phyloP scores from a whole-genome alignment of 2,329 filamentous ascomycete genomes.

The Colletotrichum tropicicola region DNA sequence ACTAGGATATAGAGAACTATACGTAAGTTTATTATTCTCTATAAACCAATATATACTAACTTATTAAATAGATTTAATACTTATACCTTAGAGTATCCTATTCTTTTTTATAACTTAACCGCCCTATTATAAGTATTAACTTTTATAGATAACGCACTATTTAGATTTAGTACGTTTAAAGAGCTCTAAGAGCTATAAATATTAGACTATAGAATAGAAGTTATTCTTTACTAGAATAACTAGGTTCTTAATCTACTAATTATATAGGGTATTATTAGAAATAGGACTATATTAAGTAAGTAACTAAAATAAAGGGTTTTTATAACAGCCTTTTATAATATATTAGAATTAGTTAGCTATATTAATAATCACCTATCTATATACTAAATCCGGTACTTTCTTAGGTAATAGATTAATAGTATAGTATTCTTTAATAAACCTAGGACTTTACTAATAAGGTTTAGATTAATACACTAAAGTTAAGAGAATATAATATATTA shows the following conservation, averaged over 20 bases:
- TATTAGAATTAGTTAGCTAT: neutral
- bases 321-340: neutral
- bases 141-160: neutral
- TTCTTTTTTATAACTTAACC: neutral
- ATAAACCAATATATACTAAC: neutral
- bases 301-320: neutral
- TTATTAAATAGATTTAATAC: neutral
- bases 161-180: neutral
- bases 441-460: neutral
- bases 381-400: neutral
- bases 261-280: neutral
- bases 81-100: neutral
- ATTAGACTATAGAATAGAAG: neutral
- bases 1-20: constrained; percentile 26
- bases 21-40: too few species aligned
- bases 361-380: neutral
- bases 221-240: neutral
- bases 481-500: neutral
- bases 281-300: neutral
- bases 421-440: neutral
- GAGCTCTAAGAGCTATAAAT: neutral
- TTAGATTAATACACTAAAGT: neutral
- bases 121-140: neutral
- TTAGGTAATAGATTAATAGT: neutral
- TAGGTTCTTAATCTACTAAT: neutral